A percentile compares a stretch with the other conserved stretches of the same genome.
Evolutionary conservation across 2,329 filamentous ascomycete species (phyloP).

Genomic region (Trichoderma sp.): DNA sequence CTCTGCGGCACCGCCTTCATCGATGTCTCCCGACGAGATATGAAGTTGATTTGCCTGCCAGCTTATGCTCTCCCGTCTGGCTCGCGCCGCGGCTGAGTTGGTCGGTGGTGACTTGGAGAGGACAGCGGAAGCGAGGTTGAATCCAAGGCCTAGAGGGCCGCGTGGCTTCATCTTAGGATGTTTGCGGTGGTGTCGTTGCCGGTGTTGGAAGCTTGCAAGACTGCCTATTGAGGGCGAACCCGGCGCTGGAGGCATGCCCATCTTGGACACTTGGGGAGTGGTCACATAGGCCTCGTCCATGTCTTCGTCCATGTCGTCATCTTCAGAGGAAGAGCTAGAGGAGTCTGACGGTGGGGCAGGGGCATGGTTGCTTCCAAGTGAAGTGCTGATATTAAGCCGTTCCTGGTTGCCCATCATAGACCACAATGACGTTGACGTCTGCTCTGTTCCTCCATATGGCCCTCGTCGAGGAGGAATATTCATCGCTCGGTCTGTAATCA

Average conservation of each 20-base stretch:
- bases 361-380: conserved; percentile 69
- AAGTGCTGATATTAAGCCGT: conserved; percentile 72
- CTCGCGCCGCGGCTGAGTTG: conserved; percentile 39
- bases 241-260: conserved; percentile 46
- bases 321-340: conserved; percentile 70
- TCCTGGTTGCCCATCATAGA: conserved; percentile 69
- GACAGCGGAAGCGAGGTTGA: conserved; percentile 43
- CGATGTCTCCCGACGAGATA: conserved; percentile 65
- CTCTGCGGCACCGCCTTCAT: conserved; percentile 57
- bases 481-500: conserved; percentile 66
- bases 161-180: conserved; percentile 58
- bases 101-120: conserved; percentile 74
- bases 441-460: conserved; percentile 52
- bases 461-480: conserved; percentile 56
- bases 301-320: conserved; percentile 69
- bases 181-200: conserved; percentile 70
- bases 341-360: conserved; percentile 73
- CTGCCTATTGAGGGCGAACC: conserved; percentile 71
- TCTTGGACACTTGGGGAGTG: conserved; percentile 74
- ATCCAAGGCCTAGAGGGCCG: conserved; percentile 50
- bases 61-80: conserved; percentile 83
- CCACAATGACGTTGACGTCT: conserved; percentile 71
- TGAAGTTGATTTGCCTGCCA: conserved; percentile 87
- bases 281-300: conserved; percentile 78
- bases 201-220: conserved; percentile 78